Conservation (phyloP, 345 rosid genomes). For the Eucalyptus decipiens region DNA sequence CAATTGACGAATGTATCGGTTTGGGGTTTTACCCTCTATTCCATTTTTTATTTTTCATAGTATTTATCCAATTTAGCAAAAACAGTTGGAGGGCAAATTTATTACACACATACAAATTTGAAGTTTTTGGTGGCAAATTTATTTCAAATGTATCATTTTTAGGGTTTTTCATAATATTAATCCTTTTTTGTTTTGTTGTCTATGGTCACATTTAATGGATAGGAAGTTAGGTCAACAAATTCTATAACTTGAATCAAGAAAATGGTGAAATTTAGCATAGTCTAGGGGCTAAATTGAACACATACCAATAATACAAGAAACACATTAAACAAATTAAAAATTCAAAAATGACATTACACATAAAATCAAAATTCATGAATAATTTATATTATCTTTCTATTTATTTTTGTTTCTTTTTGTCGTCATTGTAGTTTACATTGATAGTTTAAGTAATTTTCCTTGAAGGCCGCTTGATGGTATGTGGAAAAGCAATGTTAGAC, state of each 20-base stretch:
- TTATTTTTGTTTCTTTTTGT: neutral
- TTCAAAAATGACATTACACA: neutral
- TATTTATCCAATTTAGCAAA: too few species aligned
- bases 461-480: neutral
- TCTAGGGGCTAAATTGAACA: neutral
- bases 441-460: neutral
- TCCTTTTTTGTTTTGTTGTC: neutral
- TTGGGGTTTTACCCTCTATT: too few species aligned
- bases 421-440: neutral
- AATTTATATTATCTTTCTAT: neutral
- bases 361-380: neutral
- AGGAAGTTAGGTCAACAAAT: neutral
- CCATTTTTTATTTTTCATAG: too few species aligned
- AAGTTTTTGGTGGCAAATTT: too few species aligned
- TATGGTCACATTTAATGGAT: neutral
- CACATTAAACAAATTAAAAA: neutral
- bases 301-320: accelerated
- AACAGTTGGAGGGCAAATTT: too few species aligned
- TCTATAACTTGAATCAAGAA: neutral
- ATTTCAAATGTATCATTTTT: accelerated
- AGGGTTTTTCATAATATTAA: neutral
- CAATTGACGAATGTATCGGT: accelerated
- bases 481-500: neutral
- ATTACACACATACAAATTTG: accelerated
- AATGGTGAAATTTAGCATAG: neutral